phyloP scores from a whole-genome alignment of 2,329 filamentous ascomycete genomes.

The Rhinocladiella similis region DNA sequence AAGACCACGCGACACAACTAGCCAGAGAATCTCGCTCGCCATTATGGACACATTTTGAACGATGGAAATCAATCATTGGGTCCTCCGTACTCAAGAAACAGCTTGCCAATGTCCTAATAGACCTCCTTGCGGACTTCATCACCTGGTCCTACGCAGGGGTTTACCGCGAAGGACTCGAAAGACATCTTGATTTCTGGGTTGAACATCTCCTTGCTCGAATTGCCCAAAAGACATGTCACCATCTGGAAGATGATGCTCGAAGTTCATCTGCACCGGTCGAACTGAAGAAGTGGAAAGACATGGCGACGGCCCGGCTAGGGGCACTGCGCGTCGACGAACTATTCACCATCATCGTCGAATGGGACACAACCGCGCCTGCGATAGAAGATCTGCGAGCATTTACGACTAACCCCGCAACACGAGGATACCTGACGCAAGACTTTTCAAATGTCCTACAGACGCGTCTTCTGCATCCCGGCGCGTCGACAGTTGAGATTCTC shows the following conservation, averaged over 20 bases:
- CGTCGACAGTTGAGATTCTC: slow-evolving; percentile 66
- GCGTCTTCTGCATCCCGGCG: slow-evolving; percentile 62
- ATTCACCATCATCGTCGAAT: slow-evolving; percentile 63
- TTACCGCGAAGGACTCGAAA: slow-evolving; percentile 52
- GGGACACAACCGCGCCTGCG: slow-evolving; percentile 59
- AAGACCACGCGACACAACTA: slow-evolving; percentile 13
- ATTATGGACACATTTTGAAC: slow-evolving; percentile 12
- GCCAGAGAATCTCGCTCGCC: slow-evolving; percentile 12
- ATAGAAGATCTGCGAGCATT: slow-evolving; percentile 63
- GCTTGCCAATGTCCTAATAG: slow-evolving; percentile 60
- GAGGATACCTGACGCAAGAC: slow-evolving; percentile 54
- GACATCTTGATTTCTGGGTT: slow-evolving; percentile 57
- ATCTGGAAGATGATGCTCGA: slow-evolving; percentile 6
- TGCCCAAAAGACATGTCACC: slow-evolving; percentile 45
- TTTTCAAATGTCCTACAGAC: slow-evolving; percentile 56
- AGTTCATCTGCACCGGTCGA: slow-evolving; percentile 40
- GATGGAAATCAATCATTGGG: slow-evolving; percentile 43
- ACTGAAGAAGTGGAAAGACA: slow-evolving; percentile 56
- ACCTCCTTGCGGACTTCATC: slow-evolving; percentile 58
- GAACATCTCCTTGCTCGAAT: slow-evolving; percentile 55
- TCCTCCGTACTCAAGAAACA: slow-evolving; percentile 56
- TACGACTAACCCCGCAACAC: slow-evolving; percentile 53
- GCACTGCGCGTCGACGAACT: slow-evolving; percentile 56
- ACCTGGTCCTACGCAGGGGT: slow-evolving; percentile 57
- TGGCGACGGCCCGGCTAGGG: slow-evolving; percentile 56